A percentile compares a stretch with the other conserved stretches of the same genome.
Evolutionary conservation across 2,329 filamentous ascomycete species (phyloP).

Genomic region (Madurella mycetomatis): DNA sequence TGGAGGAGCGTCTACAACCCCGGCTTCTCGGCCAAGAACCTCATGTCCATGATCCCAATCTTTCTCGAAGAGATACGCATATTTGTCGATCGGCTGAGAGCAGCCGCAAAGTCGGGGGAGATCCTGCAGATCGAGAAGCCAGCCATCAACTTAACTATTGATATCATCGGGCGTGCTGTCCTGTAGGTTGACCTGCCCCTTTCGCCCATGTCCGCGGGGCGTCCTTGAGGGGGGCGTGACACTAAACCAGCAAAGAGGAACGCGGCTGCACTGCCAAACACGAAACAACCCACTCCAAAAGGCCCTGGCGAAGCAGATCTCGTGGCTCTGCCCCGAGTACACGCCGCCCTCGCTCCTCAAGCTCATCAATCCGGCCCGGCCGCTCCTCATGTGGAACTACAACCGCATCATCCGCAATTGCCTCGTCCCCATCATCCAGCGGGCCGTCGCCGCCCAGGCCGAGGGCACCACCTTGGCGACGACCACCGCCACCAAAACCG

Average conservation of each 20-base stretch:
- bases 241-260: slow-evolving; percentile 13
- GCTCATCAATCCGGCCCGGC: slow-evolving; percentile 17
- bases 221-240: not conserved
- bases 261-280: slow-evolving; percentile 17
- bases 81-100: not conserved
- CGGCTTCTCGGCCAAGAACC: slow-evolving; percentile 35
- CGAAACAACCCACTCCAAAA: slow-evolving; percentile 11
- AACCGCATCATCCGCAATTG: slow-evolving; percentile 28
- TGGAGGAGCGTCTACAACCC: slow-evolving; percentile 36
- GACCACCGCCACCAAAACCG: slow-evolving; percentile 24
- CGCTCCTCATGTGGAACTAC: slow-evolving; percentile 26
- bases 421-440: slow-evolving; percentile 27
- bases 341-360: slow-evolving; percentile 9
- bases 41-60: slow-evolving; percentile 33
- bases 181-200: not conserved
- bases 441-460: slow-evolving; percentile 24
- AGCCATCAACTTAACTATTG: not conserved
- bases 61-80: slow-evolving; percentile 31
- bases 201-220: not conserved
- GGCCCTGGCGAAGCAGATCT: slow-evolving; percentile 16
- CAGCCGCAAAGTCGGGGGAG: not conserved
- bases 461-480: slow-evolving; percentile 10
- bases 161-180: slow-evolving; percentile 2
- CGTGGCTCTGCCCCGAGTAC: slow-evolving; percentile 14
- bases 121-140: not conserved